A percentile compares a stretch with the other conserved stretches of the same genome.
These are phyloP conservation scores for Alternaria triticina DNA, from an alignment of 2,329 filamentous ascomycete species.

Conservation along the genomic window DNA sequence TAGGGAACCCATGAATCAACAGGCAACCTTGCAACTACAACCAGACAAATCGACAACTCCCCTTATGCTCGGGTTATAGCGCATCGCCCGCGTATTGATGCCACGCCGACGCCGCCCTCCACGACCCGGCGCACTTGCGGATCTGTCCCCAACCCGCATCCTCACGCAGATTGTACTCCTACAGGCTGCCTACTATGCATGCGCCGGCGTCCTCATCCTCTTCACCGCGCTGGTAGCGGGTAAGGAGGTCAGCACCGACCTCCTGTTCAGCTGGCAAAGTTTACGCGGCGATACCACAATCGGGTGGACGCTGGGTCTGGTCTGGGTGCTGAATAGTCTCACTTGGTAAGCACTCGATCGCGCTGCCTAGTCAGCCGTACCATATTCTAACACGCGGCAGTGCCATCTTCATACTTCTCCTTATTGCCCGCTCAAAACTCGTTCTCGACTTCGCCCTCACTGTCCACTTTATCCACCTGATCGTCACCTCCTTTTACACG, in stretches of 20 bases:
- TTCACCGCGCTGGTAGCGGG: conserved; percentile 73
- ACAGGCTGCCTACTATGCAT: conserved; percentile 69
- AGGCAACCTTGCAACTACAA: conserved; percentile 23
- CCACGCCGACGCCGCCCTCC: conserved; percentile 66
- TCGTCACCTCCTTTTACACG: conserved; percentile 80
- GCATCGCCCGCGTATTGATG: conserved; percentile 48
- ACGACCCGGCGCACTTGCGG: conserved; percentile 69
- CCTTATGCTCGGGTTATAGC: conserved; percentile 27
- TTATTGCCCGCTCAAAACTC: conserved; percentile 89
- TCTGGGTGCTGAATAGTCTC: conserved; percentile 71
- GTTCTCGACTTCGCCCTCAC: conserved; percentile 94
- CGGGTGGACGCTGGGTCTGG: conserved; percentile 71
- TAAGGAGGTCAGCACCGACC: conserved; percentile 62
- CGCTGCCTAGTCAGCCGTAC: neutral
- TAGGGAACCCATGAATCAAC: conserved; percentile 12
- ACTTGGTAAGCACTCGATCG: conserved; percentile 59
- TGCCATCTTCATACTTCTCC: conserved; percentile 78
- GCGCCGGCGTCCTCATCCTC: conserved; percentile 66
- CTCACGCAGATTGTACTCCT: conserved; percentile 70
- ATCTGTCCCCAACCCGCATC: conserved; percentile 71
- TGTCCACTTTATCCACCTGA: conserved; percentile 80
- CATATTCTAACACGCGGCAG: conserved; percentile 56
- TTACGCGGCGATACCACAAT: conserved; percentile 71
- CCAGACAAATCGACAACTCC: conserved; percentile 8
- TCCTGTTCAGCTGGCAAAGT: conserved; percentile 69